Base-by-base conservation (phyloP, 768 basidiomycete genomes). In the Phanerochaete sordida region DNA sequence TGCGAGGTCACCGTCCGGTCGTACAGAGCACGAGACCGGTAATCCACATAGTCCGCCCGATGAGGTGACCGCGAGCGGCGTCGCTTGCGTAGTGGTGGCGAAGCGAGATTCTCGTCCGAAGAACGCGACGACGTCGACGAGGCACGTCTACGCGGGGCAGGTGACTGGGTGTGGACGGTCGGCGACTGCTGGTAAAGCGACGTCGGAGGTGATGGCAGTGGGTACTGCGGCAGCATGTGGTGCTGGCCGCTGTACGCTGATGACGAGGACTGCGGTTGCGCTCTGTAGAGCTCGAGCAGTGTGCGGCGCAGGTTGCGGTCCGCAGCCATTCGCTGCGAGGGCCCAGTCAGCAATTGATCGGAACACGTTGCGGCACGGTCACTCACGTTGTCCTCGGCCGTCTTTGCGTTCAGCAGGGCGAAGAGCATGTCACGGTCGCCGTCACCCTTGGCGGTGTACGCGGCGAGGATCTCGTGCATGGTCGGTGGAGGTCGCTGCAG, bases 361-460 rank as follows among this genome's bases (percentile, higher is more conserved):
- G 48, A 3, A 56, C 33, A 51, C 11, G 45, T 27, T 53, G 31
- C 26, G 27, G 21, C 27, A 51, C 21, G 55, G 5, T 23, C 5
- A 53, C 64, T 67, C 24, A 92, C 93, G 83, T 96, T 90, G 70
- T 97, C 95, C 72, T 97, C 95, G 13, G 95, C 88, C 48, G 86
- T 83, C 78, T 97, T 97, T 69, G 94, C 93, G 61, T 90, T 93
- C 52, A 97, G 79, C 82, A 97, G 90, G 65, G 92, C 84, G 35
- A 96, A 80, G 23, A 97, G 79, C 85, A 95, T 89, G 55, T 95
- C 93, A 24, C 94, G 82, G 79, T 97, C 95, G 45, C 93, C 94
- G 62, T 95, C 91, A 61, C 95, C 95, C 68, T 87, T 91, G 39
- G 85, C 75, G 58, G 83, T 81, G 77, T 95, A 97, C 8, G 94